phyloP scores from a whole-genome alignment of 768 basidiomycete genomes.

The Terana coerulea region DNA sequence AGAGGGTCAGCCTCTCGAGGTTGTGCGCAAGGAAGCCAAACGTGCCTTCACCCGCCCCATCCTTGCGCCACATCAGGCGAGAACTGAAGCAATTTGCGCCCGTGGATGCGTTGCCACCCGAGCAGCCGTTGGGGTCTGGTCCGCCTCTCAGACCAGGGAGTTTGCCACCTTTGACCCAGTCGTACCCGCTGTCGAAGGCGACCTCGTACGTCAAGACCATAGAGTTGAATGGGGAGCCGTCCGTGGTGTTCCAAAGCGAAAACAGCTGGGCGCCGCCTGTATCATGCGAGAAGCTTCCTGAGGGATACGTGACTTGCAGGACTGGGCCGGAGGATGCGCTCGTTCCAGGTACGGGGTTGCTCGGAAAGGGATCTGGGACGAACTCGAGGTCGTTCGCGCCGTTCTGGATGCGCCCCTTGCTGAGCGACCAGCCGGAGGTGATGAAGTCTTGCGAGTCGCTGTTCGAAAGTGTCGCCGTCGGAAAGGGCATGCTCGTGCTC shows the following conservation, averaged over 20 bases:
- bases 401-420: conserved; percentile 58
- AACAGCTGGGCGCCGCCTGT: conserved; percentile 68
- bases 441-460: conserved; percentile 48
- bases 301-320: conserved; percentile 61
- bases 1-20: conserved; percentile 7
- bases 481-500: conserved; percentile 63
- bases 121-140: conserved; percentile 56
- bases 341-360: conserved; percentile 27
- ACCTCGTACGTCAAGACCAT: conserved; percentile 76
- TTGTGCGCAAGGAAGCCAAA: conserved; percentile 7
- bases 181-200: conserved; percentile 60
- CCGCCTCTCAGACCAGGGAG: conserved; percentile 76
- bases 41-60: conserved; percentile 68
- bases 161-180: conserved; percentile 77
- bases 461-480: conserved; percentile 52
- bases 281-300: conserved; percentile 53
- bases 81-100: conserved; percentile 71
- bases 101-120: conserved; percentile 60
- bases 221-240: conserved; percentile 52
- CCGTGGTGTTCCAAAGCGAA: conserved; percentile 61
- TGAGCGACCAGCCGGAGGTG: conserved; percentile 56
- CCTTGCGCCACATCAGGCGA: conserved; percentile 71
- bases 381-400: conserved; percentile 54
- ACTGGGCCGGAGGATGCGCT: conserved; percentile 27
- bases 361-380: conserved; percentile 65